Evolutionary conservation across 352 stramenopile species (phyloP), one percentile per base, ranked within the genome.

Genomic region (Pythium angustatum): DNA sequence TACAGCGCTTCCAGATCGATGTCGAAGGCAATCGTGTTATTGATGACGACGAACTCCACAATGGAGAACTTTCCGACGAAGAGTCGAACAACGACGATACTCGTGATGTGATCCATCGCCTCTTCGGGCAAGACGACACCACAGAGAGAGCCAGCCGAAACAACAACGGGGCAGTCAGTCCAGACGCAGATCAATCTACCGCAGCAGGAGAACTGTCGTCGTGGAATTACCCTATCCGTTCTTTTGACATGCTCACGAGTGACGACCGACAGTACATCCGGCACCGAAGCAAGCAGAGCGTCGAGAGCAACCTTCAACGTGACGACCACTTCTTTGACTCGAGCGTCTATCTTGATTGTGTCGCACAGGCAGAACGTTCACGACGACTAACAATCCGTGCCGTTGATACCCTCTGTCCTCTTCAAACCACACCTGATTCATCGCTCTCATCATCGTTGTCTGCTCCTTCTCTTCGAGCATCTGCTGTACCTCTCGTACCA

Each of bases 251-350:
- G 8, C 64, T 89, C 10, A 60, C 60, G 1, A 86, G 78, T 30
- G 82, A 91, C 19, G 82, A 89, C n/a, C 77, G 79, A 1, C 79
- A 89, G 19, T 88, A 86, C 38, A 75, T 91, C 15, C 80, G 82
- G 21, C 69, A 73, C 50, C 79, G 79, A 47, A 88, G 78, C 76
- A 85, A 85, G 45, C 78, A 88, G 43, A 75, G 63, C 17, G 54
- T 68, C 11, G 71, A 72, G 24, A 76, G 69, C 33, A 78, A 73
- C n/a, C 28, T 88, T 19, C 73, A 87, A 62, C 75, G 79, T 12
- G 79, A 89, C 62, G 79, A 87, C 33, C 71, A 85, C 15, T 88
- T 85, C 73, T 91, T 91, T 24, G 69, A 76, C 4, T 88, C 80
- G 10, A 82, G 66, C 5, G 64, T 83, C 1, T 89, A 89, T 40